Conservation (phyloP, 257 asterid genomes). For the Nicotiana benthamiana region DNA sequence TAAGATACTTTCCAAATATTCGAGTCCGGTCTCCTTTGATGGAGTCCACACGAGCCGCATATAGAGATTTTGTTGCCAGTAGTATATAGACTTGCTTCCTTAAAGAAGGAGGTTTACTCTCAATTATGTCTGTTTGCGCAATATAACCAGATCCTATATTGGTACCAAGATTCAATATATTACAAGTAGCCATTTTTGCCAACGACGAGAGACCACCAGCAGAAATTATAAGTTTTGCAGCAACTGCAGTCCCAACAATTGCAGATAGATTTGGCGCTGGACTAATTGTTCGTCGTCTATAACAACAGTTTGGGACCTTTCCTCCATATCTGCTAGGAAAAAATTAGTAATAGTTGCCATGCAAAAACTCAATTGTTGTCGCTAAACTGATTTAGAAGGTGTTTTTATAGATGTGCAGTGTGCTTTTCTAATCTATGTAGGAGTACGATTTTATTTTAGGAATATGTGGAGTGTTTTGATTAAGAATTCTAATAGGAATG, state of each 20-base stretch:
- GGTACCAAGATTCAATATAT: constrained; percentile 85
- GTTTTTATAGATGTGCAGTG: background rate
- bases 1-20: constrained; percentile 45
- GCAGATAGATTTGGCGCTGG: constrained; percentile 85
- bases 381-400: background rate
- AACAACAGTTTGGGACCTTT: no score
- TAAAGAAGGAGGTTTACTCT: constrained; percentile 76
- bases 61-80: constrained; percentile 79
- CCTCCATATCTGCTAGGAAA: no score
- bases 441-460: background rate
- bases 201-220: constrained; percentile 84
- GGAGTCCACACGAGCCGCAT: constrained; percentile 84
- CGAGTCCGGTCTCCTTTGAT: constrained; percentile 78
- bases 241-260: constrained; percentile 88
- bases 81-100: constrained; percentile 85
- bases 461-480: background rate
- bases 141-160: constrained; percentile 64
- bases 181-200: constrained; percentile 90
- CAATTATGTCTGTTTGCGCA: constrained; percentile 76
- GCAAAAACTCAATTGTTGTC: background rate
- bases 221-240: constrained; percentile 86
- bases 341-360: constrained; percentile 72
- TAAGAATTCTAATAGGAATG: background rate
- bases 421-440: background rate
- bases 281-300: no score